phyloP scores from a whole-genome alignment of 2,329 filamentous ascomycete genomes.

The Aspergillus aculeatinus region DNA sequence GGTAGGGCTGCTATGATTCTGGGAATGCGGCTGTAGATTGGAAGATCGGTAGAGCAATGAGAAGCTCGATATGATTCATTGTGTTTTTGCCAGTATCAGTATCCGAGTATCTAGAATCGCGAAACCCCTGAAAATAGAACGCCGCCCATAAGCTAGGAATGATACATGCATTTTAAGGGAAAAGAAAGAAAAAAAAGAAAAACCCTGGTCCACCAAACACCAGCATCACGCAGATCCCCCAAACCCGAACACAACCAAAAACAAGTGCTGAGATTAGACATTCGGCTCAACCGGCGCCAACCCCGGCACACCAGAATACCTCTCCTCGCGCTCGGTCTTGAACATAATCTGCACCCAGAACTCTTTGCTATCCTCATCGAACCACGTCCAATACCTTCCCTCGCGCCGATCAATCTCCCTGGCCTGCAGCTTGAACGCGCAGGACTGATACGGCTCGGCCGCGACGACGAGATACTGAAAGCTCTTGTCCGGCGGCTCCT shows the following conservation, averaged over 20 bases:
- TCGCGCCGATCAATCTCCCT: conserved; percentile 88
- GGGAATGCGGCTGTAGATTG: no score
- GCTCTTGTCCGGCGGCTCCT: conserved; percentile 85
- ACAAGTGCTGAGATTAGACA: conserved; percentile 1
- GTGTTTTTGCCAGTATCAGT: neutral
- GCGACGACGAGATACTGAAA: conserved; percentile 95
- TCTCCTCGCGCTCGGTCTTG: conserved; percentile 95
- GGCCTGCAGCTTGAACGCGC: conserved; percentile 92
- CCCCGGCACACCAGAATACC: conserved; percentile 68
- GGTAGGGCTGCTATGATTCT: no score
- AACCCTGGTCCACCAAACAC: neutral
- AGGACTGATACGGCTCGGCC: conserved; percentile 97
- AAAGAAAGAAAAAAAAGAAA: neutral
- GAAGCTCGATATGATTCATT: neutral
- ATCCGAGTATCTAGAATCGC: neutral
- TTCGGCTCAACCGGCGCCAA: conserved; percentile 51
- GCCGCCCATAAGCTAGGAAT: neutral
- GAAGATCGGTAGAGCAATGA: no score
- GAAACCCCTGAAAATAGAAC: neutral
- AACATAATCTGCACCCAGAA: conserved; percentile 98
- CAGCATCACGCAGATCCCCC: neutral
- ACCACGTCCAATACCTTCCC: conserved; percentile 89
- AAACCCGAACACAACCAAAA: neutral
- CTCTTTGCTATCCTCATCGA: conserved; percentile 92
- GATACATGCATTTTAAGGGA: neutral